Percentiles rank a stretch among this genome's conserved stretches.
phyloP scores from a whole-genome alignment of 805 yeast genomes.

The Lachancea fermentati region DNA sequence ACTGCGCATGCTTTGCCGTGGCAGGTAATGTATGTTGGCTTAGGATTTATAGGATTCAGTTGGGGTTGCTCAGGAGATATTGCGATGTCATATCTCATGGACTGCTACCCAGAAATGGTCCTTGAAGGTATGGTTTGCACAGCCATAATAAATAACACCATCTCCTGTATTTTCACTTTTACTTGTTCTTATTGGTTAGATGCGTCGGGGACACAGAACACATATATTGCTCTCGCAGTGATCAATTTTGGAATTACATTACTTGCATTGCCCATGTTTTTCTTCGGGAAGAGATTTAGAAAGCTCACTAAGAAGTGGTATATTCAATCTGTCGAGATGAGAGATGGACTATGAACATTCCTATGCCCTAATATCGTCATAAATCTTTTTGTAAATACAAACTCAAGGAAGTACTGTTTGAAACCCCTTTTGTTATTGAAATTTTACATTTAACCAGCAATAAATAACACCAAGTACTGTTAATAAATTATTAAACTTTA shows the following conservation, averaged over 20 bases:
- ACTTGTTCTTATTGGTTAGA: constrained; percentile 57
- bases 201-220: constrained; percentile 50
- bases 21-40: constrained; percentile 52
- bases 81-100: constrained; percentile 63
- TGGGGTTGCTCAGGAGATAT: constrained; percentile 70
- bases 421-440: too few species aligned
- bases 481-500: too few species aligned
- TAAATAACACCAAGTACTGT: too few species aligned
- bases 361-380: too few species aligned
- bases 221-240: constrained; percentile 56
- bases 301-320: constrained; percentile 53
- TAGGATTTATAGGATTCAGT: constrained; percentile 62
- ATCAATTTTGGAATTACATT: constrained; percentile 55
- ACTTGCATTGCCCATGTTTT: constrained; percentile 50
- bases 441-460: too few species aligned
- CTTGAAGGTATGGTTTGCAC: constrained; percentile 71
- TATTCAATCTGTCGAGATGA: constrained; percentile 45
- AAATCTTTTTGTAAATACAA: too few species aligned
- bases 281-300: constrained; percentile 57
- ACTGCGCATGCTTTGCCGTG: constrained; percentile 50
- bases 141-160: constrained; percentile 53
- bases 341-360: too few species aligned
- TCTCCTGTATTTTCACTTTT: constrained; percentile 63
- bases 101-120: constrained; percentile 62
- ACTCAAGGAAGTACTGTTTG: too few species aligned